Conservation (phyloP, 176 grass and related monocot species). For the Metroxylon sagu region DNA sequence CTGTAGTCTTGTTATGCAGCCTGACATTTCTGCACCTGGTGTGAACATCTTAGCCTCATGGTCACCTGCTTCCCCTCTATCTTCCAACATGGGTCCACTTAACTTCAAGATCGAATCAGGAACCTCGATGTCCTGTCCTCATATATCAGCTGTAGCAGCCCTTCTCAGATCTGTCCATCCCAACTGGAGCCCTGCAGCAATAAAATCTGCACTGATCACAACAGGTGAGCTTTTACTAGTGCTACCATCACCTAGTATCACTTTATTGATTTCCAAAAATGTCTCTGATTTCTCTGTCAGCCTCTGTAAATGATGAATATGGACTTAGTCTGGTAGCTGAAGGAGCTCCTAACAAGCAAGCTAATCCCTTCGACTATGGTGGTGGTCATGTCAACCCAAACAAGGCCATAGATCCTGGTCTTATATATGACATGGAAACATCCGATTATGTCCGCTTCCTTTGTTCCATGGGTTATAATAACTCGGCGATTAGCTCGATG, state of each 20-base stretch:
- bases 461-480: conserved; percentile 88
- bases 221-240: conserved; percentile 40
- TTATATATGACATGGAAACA: conserved; percentile 66
- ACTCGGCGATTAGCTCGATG: conserved; percentile 52
- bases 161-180: conserved; percentile 88
- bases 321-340: conserved; percentile 59
- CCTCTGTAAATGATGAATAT: conserved; percentile 43
- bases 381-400: conserved; percentile 90
- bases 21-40: conserved; percentile 80
- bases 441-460: conserved; percentile 67
- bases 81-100: conserved; percentile 36
- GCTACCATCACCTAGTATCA: not conserved
- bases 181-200: conserved; percentile 73
- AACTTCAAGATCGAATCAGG: conserved; percentile 88
- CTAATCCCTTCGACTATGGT: conserved; percentile 75
- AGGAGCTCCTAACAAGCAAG: conserved; percentile 62
- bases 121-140: conserved; percentile 92
- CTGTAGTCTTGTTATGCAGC: conserved; percentile 29
- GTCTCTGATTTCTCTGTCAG: conserved; percentile 24
- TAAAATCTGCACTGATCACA: conserved; percentile 91
- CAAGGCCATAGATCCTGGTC: conserved; percentile 55
- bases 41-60: conserved; percentile 95
- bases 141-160: conserved; percentile 58
- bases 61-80: conserved; percentile 64
- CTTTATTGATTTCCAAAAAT: not conserved